Conservation (phyloP, 441 rosid species). For the Eruca vesicaria region DNA sequence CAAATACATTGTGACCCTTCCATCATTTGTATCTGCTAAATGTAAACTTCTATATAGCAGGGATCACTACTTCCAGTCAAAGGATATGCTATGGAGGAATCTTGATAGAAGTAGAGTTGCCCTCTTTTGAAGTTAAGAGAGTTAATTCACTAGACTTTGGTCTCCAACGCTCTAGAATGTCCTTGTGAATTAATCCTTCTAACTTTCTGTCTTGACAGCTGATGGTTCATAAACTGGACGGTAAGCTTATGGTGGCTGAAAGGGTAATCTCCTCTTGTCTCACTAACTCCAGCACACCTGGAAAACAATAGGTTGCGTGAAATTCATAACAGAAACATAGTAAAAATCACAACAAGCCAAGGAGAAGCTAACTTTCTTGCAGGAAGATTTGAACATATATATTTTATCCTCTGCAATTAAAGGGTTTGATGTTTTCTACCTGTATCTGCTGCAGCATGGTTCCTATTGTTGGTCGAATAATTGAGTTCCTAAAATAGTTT, state of each 20-base stretch:
- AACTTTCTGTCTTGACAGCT: conserved; percentile 98
- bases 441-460: conserved; percentile 75
- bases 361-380: conserved; percentile 65
- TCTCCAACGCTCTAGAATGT: conserved; percentile 98
- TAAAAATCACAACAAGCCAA: conserved; percentile 17
- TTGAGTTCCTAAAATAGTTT: no score
- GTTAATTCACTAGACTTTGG: conserved; percentile 94
- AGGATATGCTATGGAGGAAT: conserved; percentile 74
- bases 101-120: conserved; percentile 72
- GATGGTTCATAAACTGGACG: conserved; percentile 95
- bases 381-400: conserved; percentile 64
- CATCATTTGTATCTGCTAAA: conserved; percentile 95
- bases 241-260: conserved; percentile 98
- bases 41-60: conserved; percentile 96
- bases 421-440: conserved; percentile 93
- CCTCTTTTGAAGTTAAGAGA: conserved; percentile 73
- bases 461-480: no score
- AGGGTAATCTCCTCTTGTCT: conserved; percentile 99
- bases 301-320: conserved; percentile 28
- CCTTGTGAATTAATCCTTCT: conserved; percentile 96
- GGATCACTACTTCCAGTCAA: conserved; percentile 98
- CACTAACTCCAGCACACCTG: conserved; percentile 99
- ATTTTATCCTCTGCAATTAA: conserved; percentile 93
- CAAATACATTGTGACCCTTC: conserved; percentile 86
- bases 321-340: conserved; percentile 3